Evolutionary conservation across 192 early-diverging fungal genomes (phyloP), one percentile per base, ranked within the genome.

Genomic region (Piromyces sp.): DNA sequence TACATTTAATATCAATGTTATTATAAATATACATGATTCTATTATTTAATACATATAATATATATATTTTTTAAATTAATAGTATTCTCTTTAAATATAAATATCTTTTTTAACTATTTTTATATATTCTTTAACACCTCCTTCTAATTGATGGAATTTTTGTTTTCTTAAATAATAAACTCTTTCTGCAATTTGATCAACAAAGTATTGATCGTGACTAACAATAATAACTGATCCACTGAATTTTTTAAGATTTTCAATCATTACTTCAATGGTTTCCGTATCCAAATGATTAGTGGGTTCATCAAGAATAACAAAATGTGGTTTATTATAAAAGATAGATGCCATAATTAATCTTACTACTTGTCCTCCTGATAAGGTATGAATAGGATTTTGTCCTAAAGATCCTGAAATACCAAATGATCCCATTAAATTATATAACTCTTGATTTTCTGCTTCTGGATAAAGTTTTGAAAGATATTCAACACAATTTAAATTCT

Each of bases 261-360:
- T 87, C 31, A 97, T 86, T 16, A 92, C 91, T 33, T 94, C 89
- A 80, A 95, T 93, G 5, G 95, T 94, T 38, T 91, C 89, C 88
- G 96, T 94, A 87, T 97, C 96, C 31, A 97, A 86, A 82, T 94
- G 96, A 82, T 95, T 97, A 13, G 95, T 95, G 80, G 94, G 92
- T 82, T 87, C 87, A 82, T 83, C 83, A 29, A 79, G 80, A 33
- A 78, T 28, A 79, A 37, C 12, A 81, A 33, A 81, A 22, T 79
- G 51, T 28, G 82, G 82, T n/a, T 36, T 83, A 9, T 9, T 9
- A 58, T 89, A 88, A 79, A 92, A 86, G 84, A 92, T 89, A 13
- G 91, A 84, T 4, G 94, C 93, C 84, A 96, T 86, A 0, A 93
- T 93, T 58, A 98, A 90, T 26, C 96, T 86, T 28, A 91, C 92